These are phyloP conservation scores for Aurantiochytrium sp. DNA, from an alignment of 108 stramenopile genomes.

Conservation along the genomic window DNA sequence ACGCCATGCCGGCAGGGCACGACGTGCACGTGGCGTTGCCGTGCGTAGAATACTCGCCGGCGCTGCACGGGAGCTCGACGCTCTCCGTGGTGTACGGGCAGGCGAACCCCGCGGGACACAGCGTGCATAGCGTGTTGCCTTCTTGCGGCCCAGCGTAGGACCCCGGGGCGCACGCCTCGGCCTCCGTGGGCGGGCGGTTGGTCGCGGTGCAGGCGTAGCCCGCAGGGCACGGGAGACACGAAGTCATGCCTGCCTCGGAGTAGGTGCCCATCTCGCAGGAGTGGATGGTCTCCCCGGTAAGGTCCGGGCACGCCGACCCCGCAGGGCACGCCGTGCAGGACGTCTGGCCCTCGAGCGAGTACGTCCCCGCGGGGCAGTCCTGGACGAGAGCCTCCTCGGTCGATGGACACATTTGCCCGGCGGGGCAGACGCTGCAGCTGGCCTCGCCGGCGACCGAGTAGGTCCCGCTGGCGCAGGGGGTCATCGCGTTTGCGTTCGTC, in stretches of 20 bases:
- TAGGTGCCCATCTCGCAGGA: slow-evolving; percentile 43
- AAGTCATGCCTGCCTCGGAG: background rate
- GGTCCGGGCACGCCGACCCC: slow-evolving; percentile 48
- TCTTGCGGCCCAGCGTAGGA: too few relatives aligned
- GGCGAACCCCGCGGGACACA: slow-evolving; percentile 38
- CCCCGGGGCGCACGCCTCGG: background rate
- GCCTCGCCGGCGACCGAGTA: slow-evolving; percentile 41
- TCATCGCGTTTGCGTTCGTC: background rate
- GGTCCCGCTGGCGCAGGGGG: slow-evolving; percentile 39
- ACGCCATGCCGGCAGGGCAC: slow-evolving; percentile 1
- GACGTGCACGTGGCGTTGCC: slow-evolving; percentile 2
- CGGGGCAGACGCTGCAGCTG: slow-evolving; percentile 45
- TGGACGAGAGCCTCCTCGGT: background rate
- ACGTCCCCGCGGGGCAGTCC: slow-evolving; percentile 21
- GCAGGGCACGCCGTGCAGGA: slow-evolving; percentile 45
- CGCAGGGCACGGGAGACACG: background rate
- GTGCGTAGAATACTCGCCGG: slow-evolving; percentile 23
- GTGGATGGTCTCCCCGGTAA: background rate
- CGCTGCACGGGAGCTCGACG: slow-evolving; percentile 7
- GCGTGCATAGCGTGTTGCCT: slow-evolving; percentile 22
- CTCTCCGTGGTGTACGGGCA: background rate
- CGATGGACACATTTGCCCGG: slow-evolving; percentile 46
- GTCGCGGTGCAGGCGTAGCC: background rate
- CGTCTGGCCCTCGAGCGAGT: background rate
- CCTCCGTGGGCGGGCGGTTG: background rate